Base-by-base conservation (phyloP, 441 rosid species). In the Pelargonium citronellum region DNA sequence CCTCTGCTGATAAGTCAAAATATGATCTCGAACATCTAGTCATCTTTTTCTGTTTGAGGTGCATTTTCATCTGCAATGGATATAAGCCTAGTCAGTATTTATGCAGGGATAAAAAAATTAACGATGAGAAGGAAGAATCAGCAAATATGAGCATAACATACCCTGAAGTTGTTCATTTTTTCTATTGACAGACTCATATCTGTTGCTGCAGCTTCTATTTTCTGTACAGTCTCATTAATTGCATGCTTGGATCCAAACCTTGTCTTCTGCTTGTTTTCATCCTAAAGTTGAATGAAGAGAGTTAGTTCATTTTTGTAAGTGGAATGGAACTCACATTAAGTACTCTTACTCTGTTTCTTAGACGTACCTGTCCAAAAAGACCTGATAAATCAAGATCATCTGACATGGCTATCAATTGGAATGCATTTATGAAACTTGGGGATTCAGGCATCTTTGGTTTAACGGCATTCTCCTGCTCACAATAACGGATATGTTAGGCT, bases 361-460 rank as follows among this genome's bases (percentile, higher is more conserved):
- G 53, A 43, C 81, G 77, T 76, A 77, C 99, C 86, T 83, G 83
- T 78, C 91, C 88, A n/a, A 94, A 91, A 27, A 90, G 93, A 77
- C 96, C 92, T 44, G 97, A 94, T 80, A 91, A 84, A 82, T 93
- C 97, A 27, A 93, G 90, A 78, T 91, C 97, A 57, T 84, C 76
- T 27, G 96, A 91, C 97, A 90, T 91, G 71, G 97, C 97, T 83
- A 91, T 91, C 83, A 91, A 78, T 57, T 90, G 89, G 77, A 94
- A 94, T 64, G 97, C 99, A 72, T 90, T 91, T 76, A 94, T 90
- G 79, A 89, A 94, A 69, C 80, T 90, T 34, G 66, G 41, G 67
- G 90, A 76, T 57, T 74, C 77, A 2, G 77, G 77, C 64, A 79
- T 85, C 72, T 79, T 79, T 74, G 74, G 75, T 74, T 81, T 89